These are phyloP conservation scores for Blastobotrys ciferrii DNA, from an alignment of 1,139 yeast genomes.

Conservation along the genomic window DNA sequence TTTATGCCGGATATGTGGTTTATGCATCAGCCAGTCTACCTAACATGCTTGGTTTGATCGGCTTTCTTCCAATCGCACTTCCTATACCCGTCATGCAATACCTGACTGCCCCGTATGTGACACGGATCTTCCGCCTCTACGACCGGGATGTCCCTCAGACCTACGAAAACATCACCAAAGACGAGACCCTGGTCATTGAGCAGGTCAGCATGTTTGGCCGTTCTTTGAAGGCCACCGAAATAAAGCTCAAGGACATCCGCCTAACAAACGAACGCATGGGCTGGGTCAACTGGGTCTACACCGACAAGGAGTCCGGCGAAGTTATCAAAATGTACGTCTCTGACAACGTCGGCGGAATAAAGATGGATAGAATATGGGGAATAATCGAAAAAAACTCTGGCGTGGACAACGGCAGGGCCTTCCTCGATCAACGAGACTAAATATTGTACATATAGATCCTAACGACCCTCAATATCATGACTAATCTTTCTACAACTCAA, in stretches of 20 bases:
- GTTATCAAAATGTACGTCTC: slow-evolving; percentile 54
- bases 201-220: slow-evolving; percentile 61
- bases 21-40: slow-evolving; percentile 27
- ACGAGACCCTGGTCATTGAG: slow-evolving; percentile 30
- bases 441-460: slow-evolving; percentile 6
- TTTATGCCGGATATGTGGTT: slow-evolving; percentile 35
- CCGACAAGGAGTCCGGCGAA: slow-evolving; percentile 32
- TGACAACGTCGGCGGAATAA: slow-evolving; percentile 76
- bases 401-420: slow-evolving; percentile 61
- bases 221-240: slow-evolving; percentile 58
- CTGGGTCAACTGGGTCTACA: slow-evolving; percentile 56
- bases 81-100: slow-evolving; percentile 55
- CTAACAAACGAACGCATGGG: slow-evolving; percentile 47
- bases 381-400: slow-evolving; percentile 66
- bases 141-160: slow-evolving; percentile 61
- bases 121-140: slow-evolving; percentile 69
- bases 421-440: slow-evolving; percentile 27
- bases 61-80: slow-evolving; percentile 55
- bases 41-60: slow-evolving; percentile 48
- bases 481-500: no score
- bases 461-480: not conserved
- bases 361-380: slow-evolving; percentile 85
- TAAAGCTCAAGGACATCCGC: slow-evolving; percentile 50
- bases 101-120: slow-evolving; percentile 65
- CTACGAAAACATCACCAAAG: slow-evolving; percentile 37